These are phyloP conservation scores for Trametes meyenii DNA, from an alignment of 768 basidiomycete genomes.

Conservation along the genomic window DNA sequence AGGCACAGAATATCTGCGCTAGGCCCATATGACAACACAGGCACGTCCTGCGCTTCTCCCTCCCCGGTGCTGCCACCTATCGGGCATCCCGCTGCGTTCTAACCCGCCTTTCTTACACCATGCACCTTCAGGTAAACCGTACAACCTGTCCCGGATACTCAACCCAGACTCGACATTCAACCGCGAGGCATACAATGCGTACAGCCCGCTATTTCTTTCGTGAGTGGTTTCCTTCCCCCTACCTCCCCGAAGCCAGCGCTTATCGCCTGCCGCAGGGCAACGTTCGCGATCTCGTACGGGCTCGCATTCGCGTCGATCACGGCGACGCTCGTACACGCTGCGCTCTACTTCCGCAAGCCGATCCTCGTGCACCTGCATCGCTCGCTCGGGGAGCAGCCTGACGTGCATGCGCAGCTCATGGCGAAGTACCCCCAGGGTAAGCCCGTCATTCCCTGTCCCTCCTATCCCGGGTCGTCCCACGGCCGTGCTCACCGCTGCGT, in stretches of 20 bases:
- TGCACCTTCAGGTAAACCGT: conserved; percentile 25
- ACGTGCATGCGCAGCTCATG: conserved; percentile 54
- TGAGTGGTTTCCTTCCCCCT: too few species aligned
- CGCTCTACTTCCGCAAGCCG: conserved; percentile 46
- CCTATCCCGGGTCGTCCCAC: neutral
- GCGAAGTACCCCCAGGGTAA: conserved; percentile 30
- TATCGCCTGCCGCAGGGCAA: conserved; percentile 22
- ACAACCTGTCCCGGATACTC: conserved; percentile 45
- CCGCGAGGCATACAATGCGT: conserved; percentile 41
- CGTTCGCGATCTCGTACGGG: conserved; percentile 45
- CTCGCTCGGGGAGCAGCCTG: conserved; percentile 49
- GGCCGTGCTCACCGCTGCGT: neutral
- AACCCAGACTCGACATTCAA: conserved; percentile 40
- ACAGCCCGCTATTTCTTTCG: conserved; percentile 49
- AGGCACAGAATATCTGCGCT: conserved; percentile 22
- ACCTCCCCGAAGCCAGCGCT: conserved; percentile 43
- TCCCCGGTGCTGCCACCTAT: neutral
- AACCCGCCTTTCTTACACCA: neutral
- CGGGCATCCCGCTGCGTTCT: too few species aligned
- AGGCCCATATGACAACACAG: conserved; percentile 42
- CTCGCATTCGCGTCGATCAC: conserved; percentile 49
- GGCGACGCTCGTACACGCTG: conserved; percentile 48
- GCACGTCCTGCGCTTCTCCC: conserved; percentile 10
- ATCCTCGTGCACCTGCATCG: conserved; percentile 44
- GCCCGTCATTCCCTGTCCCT: neutral